These are phyloP conservation scores for Hericium erinaceus DNA, from an alignment of 768 basidiomycete genomes.

Conservation along the genomic window DNA sequence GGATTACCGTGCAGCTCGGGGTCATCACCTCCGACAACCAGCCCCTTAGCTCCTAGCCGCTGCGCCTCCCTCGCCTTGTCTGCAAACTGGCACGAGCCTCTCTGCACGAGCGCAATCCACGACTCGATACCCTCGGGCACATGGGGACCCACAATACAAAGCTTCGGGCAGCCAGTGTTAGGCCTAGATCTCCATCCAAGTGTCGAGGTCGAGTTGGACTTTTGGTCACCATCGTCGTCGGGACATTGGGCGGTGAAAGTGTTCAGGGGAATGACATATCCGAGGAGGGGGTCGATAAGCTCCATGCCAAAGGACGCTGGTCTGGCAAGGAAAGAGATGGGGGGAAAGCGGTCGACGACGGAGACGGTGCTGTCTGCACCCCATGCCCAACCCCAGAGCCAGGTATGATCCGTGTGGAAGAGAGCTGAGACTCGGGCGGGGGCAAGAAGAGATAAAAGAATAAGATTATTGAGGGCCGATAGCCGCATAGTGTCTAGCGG, in stretches of 20 bases:
- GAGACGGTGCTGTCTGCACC: conserved; percentile 45
- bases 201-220: conserved; percentile 18
- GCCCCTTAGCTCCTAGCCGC: conserved; percentile 68
- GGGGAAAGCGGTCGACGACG: conserved; percentile 65
- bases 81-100: conserved; percentile 86
- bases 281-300: conserved; percentile 39
- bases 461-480: neutral
- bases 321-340: conserved; percentile 61
- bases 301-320: conserved; percentile 72
- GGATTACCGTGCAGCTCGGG: conserved; percentile 57
- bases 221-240: neutral
- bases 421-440: neutral
- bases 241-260: conserved; percentile 35
- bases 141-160: conserved; percentile 49
- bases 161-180: conserved; percentile 60
- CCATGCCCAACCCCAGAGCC: conserved; percentile 33
- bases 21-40: conserved; percentile 86
- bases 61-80: conserved; percentile 57
- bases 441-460: neutral
- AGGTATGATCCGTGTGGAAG: conserved; percentile 9
- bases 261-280: conserved; percentile 28
- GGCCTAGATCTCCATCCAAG: neutral
- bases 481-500: neutral
- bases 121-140: conserved; percentile 54
- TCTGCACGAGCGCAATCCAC: conserved; percentile 88